A percentile compares a stretch with the other conserved stretches of the same genome.
Evolutionary conservation across 2,329 filamentous ascomycete genomes (phyloP).

Genomic region (Verticillium zaregamsianum): DNA sequence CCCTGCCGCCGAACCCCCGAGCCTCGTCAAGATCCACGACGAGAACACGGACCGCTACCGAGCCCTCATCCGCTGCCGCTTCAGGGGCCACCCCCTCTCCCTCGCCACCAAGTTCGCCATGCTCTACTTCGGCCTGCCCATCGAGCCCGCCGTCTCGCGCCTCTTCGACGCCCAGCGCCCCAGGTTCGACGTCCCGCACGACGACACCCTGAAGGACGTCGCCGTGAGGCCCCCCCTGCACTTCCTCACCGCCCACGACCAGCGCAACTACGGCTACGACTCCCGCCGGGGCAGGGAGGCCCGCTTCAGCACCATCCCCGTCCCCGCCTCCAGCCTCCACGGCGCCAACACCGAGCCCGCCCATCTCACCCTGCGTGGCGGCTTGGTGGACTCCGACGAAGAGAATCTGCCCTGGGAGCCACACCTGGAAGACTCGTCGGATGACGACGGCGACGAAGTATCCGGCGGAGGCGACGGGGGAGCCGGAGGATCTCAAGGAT

Average conservation of each 20-base stretch:
- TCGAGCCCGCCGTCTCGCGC: slow-evolving; percentile 29
- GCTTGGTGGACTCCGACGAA: neutral
- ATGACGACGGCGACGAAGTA: neutral
- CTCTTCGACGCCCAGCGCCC: slow-evolving; percentile 18
- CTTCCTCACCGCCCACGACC: slow-evolving; percentile 24
- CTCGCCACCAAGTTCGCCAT: slow-evolving; percentile 39
- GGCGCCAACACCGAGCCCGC: neutral
- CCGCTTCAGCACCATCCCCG: slow-evolving; percentile 5
- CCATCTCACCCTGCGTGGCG: slow-evolving; percentile 8
- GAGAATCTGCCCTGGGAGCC: neutral
- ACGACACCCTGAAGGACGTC: slow-evolving; percentile 14
- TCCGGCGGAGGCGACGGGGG: no score
- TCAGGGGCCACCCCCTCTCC: slow-evolving; percentile 20
- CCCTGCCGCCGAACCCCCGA: slow-evolving; percentile 17
- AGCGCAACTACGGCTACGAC: slow-evolving; percentile 24
- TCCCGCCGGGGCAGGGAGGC: slow-evolving; percentile 14
- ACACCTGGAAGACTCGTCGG: neutral
- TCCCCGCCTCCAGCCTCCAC: slow-evolving; percentile 4
- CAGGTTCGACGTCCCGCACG: slow-evolving; percentile 15
- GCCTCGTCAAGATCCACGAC: slow-evolving; percentile 26
- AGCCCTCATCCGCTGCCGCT: slow-evolving; percentile 23
- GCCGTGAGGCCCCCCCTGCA: slow-evolving; percentile 23
- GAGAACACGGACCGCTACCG: slow-evolving; percentile 23
- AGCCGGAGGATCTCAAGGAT: neutral
- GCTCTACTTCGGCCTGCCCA: slow-evolving; percentile 42